A percentile compares a stretch with the other conserved stretches of the same genome.
Conservation (phyloP, 352 stramenopile species). For the Phytophthora parvispora region DNA sequence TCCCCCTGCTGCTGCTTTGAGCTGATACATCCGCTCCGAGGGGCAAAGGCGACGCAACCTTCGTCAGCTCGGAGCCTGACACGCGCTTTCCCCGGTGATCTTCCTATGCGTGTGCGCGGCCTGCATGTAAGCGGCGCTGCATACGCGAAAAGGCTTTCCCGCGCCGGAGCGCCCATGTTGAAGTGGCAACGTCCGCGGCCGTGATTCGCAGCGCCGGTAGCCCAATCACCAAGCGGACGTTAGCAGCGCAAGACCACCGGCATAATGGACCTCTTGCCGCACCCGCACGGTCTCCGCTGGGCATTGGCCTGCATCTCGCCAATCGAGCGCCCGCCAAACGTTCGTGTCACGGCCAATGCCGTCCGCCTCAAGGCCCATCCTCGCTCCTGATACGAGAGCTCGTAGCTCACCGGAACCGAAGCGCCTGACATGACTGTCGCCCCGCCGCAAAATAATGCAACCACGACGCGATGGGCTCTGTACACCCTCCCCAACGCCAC, state of each 20-base stretch:
- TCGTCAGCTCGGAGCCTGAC: neutral
- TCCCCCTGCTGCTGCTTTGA: too few species aligned
- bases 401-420: neutral
- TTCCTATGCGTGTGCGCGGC: slow-evolving; percentile 3
- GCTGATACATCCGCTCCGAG: neutral
- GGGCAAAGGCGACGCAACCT: neutral
- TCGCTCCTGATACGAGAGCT: neutral
- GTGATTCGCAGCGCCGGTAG: neutral
- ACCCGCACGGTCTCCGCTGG: neutral
- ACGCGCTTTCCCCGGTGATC: neutral
- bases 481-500: neutral
- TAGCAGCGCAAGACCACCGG: neutral
- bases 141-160: neutral
- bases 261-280: neutral
- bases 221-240: neutral
- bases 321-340: neutral
- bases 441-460: slow-evolving; percentile 2
- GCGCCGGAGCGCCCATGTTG: neutral
- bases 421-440: neutral
- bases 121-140: neutral
- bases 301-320: neutral
- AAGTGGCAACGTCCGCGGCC: neutral
- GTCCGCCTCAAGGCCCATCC: neutral
- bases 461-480: neutral
- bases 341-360: neutral